These are phyloP conservation scores for Fusarium sp. DNA, from an alignment of 2,329 filamentous ascomycete genomes.

Conservation along the genomic window DNA sequence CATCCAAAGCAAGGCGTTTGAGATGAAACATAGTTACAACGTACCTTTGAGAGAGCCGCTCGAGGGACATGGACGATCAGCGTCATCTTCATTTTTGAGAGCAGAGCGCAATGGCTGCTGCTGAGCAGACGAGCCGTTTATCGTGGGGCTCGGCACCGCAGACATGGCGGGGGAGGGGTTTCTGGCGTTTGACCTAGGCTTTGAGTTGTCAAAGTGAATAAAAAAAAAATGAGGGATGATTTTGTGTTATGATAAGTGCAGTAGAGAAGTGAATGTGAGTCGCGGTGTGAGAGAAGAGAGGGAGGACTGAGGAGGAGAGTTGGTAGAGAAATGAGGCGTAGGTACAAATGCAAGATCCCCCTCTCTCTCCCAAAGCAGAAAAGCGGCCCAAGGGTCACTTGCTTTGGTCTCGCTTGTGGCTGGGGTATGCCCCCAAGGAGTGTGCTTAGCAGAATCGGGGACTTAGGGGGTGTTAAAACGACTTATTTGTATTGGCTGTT, in stretches of 20 bases:
- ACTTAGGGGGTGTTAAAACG: conserved; percentile 31
- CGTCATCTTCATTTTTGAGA: conserved; percentile 60
- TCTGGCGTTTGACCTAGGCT: background rate
- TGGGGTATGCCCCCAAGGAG: conserved; percentile 23
- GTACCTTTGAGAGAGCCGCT: conserved; percentile 59
- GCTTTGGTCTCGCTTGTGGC: conserved; percentile 23
- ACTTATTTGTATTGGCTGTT: conserved; percentile 35
- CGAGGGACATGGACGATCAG: conserved; percentile 52
- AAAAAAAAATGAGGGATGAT: background rate
- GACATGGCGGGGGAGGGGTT: conserved; percentile 44
- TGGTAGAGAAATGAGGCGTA: conserved; percentile 36
- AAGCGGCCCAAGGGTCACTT: conserved; percentile 37
- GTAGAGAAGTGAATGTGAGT: conserved; percentile 8
- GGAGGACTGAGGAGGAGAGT: conserved; percentile 12
- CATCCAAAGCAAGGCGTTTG: background rate
- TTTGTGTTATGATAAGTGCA: background rate
- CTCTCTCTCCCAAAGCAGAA: conserved; percentile 31
- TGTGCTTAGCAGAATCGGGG: conserved; percentile 42
- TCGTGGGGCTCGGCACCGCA: conserved; percentile 42
- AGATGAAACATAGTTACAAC: conserved; percentile 38
- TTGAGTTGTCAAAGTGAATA: background rate
- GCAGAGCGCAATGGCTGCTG: conserved; percentile 56
- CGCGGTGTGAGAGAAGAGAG: conserved; percentile 21
- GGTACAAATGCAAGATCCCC: conserved; percentile 45
- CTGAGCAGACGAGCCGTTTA: conserved; percentile 32